Conservation (phyloP, 192 early-diverging fungal genomes). For the Neocallimastix lanati region DNA sequence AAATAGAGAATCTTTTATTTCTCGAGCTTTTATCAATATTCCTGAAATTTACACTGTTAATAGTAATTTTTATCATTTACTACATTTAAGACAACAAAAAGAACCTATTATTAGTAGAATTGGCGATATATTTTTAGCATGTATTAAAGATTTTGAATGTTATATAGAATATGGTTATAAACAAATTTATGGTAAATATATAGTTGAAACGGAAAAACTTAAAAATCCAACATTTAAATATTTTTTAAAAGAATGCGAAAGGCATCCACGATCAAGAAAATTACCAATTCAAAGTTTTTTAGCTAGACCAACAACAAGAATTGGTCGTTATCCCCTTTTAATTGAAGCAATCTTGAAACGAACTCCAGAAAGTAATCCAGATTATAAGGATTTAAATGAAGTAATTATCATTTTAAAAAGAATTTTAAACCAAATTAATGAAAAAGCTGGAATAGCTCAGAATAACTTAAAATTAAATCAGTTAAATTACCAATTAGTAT, state of each 20-base stretch:
- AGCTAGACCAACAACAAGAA: conserved; percentile 66
- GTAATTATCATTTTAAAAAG: conserved; percentile 52
- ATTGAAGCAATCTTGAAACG: conserved; percentile 63
- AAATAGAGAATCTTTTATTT: conserved; percentile 49
- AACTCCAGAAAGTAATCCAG: conserved; percentile 64
- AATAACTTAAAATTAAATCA: conserved; percentile 58
- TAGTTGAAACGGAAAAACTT: conserved; percentile 61
- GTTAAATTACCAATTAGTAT: conserved; percentile 1
- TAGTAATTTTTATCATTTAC: conserved; percentile 30
- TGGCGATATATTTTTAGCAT: conserved; percentile 65
- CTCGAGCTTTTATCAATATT: conserved; percentile 64
- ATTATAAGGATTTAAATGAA: conserved; percentile 49
- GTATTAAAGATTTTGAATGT: conserved; percentile 49
- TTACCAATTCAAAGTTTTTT: conserved; percentile 73
- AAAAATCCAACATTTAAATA: conserved; percentile 17
- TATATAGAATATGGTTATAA: conserved; percentile 77
- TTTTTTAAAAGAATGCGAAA: conserved; percentile 34
- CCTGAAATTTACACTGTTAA: conserved; percentile 41
- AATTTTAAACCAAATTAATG: conserved; percentile 61
- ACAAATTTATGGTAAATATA: conserved; percentile 62
- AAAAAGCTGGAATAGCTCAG: conserved; percentile 72
- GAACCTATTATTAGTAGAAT: conserved; percentile 57
- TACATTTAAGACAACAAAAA: conserved; percentile 43
- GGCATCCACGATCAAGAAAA: conserved; percentile 57
- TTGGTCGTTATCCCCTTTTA: conserved; percentile 72